Evolutionary conservation across 1,284 basidiomycete genomes (phyloP), one percentile per base, ranked within the genome.

Genomic region (Ustilago sp.): DNA sequence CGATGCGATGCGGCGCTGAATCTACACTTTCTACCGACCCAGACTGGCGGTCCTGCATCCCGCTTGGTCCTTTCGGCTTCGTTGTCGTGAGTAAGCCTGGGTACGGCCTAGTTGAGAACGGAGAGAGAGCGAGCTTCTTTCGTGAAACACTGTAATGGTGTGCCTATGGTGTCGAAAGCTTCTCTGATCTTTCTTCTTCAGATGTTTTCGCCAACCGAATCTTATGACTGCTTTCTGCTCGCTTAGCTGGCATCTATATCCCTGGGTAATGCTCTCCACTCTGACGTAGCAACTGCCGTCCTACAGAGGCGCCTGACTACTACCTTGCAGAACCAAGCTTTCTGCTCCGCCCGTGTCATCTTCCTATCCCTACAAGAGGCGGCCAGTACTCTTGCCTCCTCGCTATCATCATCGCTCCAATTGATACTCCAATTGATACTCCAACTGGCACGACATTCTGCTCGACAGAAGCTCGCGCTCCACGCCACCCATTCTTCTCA

Each of bases 121-220:
- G 9, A 39, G 38, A 39, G 15, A 39, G 32, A 13, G 48, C 23
- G 7, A 8, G 12, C 48, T 50, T 50, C 28, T n/a, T 50, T 32
- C 28, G 28, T 31, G 12, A 50, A 28, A 32, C 48, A 50, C 31
- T 28, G 13, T 50, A 28, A 32, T 28, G 17, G 13, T 28, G 13
- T 50, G 28, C 23, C n/a, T 31, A 2, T 0, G 35, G 23, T 11
- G 8, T 4, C 31, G 5, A 11, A 4, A 32, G 39, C 31, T 36
- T 17, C 32, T 31, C 36, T 45, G 43, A 41, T 41, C 17, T 43
- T 53, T 38, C 19, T 13, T 15, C 36, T 17, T 66, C 54, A 28
- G 45, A 34, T 36, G n/a, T 59, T 54, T 68, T 68, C 66, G 60
- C 60, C 60, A 60, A 57, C 9, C 23, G 19, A 47, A 53, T 12